phyloP scores from a whole-genome alignment of 2,329 filamentous ascomycete species.

The Fusarium sp. region DNA sequence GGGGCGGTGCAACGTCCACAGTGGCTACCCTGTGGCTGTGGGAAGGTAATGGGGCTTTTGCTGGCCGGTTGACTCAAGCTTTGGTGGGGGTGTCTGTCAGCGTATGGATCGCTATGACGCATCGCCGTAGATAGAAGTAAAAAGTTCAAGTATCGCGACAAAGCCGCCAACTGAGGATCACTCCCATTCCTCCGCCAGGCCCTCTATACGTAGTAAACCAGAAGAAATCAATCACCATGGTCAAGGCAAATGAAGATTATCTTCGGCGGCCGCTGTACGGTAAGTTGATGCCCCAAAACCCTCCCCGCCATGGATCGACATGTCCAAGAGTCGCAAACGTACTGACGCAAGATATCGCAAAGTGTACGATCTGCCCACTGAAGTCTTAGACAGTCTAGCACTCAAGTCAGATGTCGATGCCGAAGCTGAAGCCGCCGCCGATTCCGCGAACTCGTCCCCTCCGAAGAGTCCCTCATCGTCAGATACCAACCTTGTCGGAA shows the following conservation, averaged over 20 bases:
- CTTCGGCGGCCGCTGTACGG: conserved; percentile 66
- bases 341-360: conserved; percentile 51
- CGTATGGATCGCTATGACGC: conserved; percentile 27
- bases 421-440: conserved; percentile 38
- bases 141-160: conserved; percentile 35
- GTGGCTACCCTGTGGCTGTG: conserved; percentile 10
- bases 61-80: conserved; percentile 43
- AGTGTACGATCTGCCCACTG: conserved; percentile 86
- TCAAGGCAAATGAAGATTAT: conserved; percentile 60
- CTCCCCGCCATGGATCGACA: conserved; percentile 25
- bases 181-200: neutral
- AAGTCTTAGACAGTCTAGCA: conserved; percentile 77
- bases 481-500: conserved; percentile 63
- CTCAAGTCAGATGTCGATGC: conserved; percentile 55
- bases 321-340: conserved; percentile 8
- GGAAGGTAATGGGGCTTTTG: neutral
- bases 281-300: conserved; percentile 44
- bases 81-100: conserved; percentile 16
- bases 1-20: neutral
- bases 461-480: conserved; percentile 45
- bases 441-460: conserved; percentile 41
- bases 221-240: conserved; percentile 45
- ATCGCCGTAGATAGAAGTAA: conserved; percentile 7
- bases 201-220: neutral
- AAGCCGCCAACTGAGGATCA: neutral